Percentiles rank a stretch among this genome's conserved stretches.
phyloP scores from a whole-genome alignment of 345 rosid species.

The Pistacia vera region DNA sequence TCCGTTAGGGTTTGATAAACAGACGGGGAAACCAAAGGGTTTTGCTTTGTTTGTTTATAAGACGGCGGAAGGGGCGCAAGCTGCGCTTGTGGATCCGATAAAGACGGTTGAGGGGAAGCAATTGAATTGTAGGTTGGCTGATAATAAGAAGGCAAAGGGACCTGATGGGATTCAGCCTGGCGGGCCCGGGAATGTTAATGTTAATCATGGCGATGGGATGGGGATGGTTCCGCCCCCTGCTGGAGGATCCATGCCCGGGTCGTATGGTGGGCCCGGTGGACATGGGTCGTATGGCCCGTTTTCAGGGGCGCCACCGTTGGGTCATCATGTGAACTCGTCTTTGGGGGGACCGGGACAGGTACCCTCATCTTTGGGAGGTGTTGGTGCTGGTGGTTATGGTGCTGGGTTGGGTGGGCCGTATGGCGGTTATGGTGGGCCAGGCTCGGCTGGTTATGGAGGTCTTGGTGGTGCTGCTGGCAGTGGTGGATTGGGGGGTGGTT shows the following conservation, averaged over 20 bases:
- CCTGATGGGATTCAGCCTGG: constrained; percentile 14
- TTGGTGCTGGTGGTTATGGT: constrained; percentile 49
- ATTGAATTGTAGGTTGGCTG: constrained; percentile 71
- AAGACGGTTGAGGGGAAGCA: constrained; percentile 76
- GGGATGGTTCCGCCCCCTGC: constrained; percentile 55
- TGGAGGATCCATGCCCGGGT: constrained; percentile 32
- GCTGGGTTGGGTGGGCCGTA: constrained; percentile 49
- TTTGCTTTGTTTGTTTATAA: constrained; percentile 86
- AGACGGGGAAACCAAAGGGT: constrained; percentile 83
- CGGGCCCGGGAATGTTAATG: constrained; percentile 35
- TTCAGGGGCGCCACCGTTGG: constrained; percentile 41
- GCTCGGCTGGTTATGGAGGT: constrained; percentile 51
- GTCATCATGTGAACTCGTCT: constrained; percentile 56
- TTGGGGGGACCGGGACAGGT: constrained; percentile 41
- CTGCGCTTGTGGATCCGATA: constrained; percentile 70
- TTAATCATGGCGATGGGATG: constrained; percentile 54
- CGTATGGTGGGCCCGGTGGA: constrained; percentile 50
- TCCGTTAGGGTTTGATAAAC: constrained; percentile 84
- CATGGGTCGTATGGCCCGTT: constrained; percentile 47
- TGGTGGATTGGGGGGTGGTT: constrained; percentile 37
- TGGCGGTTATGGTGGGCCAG: constrained; percentile 64
- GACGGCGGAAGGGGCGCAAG: constrained; percentile 76
- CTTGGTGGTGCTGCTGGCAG: constrained; percentile 31
- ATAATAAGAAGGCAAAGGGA: constrained; percentile 77
- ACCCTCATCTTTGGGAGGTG: constrained; percentile 43